These are phyloP conservation scores for Benincasa hispida DNA, from an alignment of 306 rosid genomes.

Conservation along the genomic window DNA sequence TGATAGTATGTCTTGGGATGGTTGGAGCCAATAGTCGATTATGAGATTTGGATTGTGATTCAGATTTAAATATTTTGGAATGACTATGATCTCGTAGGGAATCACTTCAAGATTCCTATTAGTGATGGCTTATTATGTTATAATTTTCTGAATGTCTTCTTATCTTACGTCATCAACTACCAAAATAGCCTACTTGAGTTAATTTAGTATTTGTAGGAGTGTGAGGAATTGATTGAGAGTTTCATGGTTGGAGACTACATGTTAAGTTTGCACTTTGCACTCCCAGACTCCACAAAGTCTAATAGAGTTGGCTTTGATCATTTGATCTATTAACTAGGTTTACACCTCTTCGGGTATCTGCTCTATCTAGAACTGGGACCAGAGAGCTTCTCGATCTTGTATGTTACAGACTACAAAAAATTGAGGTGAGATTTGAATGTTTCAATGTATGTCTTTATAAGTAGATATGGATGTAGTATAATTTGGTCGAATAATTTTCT, in stretches of 20 bases:
- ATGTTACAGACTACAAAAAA: conserved; percentile 64
- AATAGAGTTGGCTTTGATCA: background rate
- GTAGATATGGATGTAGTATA: background rate
- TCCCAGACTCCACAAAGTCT: background rate
- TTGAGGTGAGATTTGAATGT: conserved; percentile 75
- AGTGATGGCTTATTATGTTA: background rate
- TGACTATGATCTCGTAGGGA: background rate
- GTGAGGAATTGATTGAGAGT: background rate
- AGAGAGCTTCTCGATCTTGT: conserved; percentile 96
- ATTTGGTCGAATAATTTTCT: background rate
- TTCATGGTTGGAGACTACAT: background rate
- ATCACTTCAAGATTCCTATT: background rate
- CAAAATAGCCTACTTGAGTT: background rate
- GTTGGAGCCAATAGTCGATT: too few relatives aligned
- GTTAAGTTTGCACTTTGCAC: background rate
- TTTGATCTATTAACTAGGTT: conserved; percentile 37
- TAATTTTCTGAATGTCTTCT: too few relatives aligned
- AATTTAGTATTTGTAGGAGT: background rate
- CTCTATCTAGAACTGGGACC: conserved; percentile 87
- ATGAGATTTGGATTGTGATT: background rate
- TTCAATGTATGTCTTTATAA: background rate
- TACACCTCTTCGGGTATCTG: conserved; percentile 79
- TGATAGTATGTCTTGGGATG: too few relatives aligned
- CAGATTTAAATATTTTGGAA: background rate
- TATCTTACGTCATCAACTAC: too few relatives aligned